Conservation (phyloP, 208 protist genomes). For the Trypanosomatidae sp. region DNA sequence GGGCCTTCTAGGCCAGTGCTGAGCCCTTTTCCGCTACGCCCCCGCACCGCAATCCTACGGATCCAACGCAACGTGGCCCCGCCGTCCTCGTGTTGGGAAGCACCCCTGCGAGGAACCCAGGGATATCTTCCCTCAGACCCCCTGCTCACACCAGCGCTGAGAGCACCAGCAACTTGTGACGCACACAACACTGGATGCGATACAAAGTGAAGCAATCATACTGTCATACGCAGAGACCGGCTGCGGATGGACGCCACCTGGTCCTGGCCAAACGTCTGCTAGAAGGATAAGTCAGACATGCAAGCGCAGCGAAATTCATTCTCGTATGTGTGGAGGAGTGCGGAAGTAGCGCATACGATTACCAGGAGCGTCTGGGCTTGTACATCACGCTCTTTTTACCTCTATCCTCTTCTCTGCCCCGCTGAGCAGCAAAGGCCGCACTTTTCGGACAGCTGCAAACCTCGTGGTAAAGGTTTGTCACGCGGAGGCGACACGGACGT, state of each 20-base stretch:
- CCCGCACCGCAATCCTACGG: no score
- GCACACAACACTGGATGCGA: no score
- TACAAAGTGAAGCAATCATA: not conserved
- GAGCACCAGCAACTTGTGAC: no score
- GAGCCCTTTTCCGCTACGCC: no score
- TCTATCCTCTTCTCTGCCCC: not conserved
- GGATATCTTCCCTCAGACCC: no score
- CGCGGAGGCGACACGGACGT: no score
- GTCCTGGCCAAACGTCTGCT: not conserved
- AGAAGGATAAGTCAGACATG: not conserved
- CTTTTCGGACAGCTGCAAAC: not conserved
- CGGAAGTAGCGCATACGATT: not conserved
- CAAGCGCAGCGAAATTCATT: not conserved
- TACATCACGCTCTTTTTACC: not conserved
- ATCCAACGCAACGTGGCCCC: no score
- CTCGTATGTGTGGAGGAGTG: not conserved
- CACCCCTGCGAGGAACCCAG: no score
- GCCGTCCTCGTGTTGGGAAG: no score
- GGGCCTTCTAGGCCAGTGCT: no score
- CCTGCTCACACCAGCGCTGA: no score
- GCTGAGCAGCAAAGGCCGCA: not conserved
- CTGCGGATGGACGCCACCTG: not conserved
- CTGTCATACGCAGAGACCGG: not conserved
- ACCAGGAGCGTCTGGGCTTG: not conserved
- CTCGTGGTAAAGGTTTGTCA: not conserved